Evolutionary conservation across 192 early-diverging fungal genomes (phyloP).

Genomic region (Mortierella hygrophila): DNA sequence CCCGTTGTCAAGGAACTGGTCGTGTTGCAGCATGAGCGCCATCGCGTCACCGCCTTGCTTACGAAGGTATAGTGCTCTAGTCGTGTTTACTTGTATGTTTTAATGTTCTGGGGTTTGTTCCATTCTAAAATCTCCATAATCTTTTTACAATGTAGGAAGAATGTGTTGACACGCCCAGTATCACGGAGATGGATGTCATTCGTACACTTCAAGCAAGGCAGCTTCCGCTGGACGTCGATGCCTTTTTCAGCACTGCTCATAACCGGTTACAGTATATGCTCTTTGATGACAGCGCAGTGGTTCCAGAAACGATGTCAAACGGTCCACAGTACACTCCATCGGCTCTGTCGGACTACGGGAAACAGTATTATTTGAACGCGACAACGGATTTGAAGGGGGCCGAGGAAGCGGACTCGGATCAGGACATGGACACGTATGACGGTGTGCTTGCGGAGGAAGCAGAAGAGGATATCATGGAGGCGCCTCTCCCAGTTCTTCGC

Average conservation of each 20-base stretch:
- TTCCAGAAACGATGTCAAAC: neutral
- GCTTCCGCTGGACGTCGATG: neutral
- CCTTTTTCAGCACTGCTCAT: conserved; percentile 11
- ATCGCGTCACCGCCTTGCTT: conserved; percentile 12
- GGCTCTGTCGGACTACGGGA: conserved; percentile 7
- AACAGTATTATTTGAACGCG: conserved; percentile 34
- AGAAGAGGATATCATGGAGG: conserved; percentile 13
- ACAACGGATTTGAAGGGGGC: conserved; percentile 18
- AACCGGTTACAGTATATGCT: neutral
- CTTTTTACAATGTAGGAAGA: conserved; percentile 3
- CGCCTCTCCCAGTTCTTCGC: neutral
- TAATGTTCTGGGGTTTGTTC: no score
- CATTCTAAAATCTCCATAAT: neutral
- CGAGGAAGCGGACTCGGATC: conserved; percentile 34
- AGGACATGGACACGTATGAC: conserved; percentile 35
- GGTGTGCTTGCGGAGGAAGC: conserved; percentile 32
- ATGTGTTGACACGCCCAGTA: neutral
- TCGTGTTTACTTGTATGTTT: neutral
- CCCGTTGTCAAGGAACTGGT: conserved; percentile 27
- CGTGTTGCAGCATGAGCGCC: conserved; percentile 27
- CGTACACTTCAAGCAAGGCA: conserved; percentile 25
- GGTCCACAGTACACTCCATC: neutral
- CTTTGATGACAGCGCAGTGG: conserved; percentile 11
- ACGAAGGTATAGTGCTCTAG: conserved; percentile 16
- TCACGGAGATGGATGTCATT: conserved; percentile 22